These are phyloP conservation scores for Salix udensis DNA, from an alignment of 345 rosid genomes.

Conservation along the genomic window DNA sequence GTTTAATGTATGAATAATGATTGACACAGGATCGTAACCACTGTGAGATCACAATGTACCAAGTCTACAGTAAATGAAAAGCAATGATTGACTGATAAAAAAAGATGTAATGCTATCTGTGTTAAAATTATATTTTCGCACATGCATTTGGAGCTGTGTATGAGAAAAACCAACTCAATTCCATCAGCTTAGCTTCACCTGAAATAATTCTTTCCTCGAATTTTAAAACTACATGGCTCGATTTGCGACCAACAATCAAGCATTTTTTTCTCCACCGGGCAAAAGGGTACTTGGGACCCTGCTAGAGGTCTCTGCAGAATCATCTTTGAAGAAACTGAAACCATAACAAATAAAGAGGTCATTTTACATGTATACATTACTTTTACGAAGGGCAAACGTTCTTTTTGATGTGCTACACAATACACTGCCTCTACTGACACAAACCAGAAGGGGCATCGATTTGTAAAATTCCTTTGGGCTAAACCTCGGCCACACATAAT, in stretches of 20 bases:
- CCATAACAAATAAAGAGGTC: not conserved
- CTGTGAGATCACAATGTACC: not conserved
- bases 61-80: not conserved
- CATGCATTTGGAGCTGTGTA: not conserved
- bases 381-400: not conserved
- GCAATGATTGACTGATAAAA: not conserved
- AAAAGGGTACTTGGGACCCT: slow-evolving; percentile 64
- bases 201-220: slow-evolving; percentile 58
- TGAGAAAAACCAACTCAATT: not conserved
- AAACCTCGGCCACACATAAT: not conserved
- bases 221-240: slow-evolving; percentile 58
- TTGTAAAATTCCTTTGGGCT: not conserved
- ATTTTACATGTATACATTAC: not conserved
- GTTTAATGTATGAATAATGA: not conserved
- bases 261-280: slow-evolving; percentile 64
- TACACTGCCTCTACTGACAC: not conserved
- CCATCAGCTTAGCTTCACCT: slow-evolving; percentile 36
- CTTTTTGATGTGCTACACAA: not conserved
- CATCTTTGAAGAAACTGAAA: slow-evolving; percentile 73
- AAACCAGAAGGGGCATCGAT: not conserved
- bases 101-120: not conserved
- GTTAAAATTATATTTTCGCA: not conserved
- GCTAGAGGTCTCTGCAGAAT: slow-evolving; percentile 66
- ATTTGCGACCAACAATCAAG: slow-evolving; percentile 73
- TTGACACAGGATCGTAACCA: not conserved